These are phyloP conservation scores for Chamaecyparis obtusa DNA, from an alignment of 75 land plant species.

Conservation along the genomic window DNA sequence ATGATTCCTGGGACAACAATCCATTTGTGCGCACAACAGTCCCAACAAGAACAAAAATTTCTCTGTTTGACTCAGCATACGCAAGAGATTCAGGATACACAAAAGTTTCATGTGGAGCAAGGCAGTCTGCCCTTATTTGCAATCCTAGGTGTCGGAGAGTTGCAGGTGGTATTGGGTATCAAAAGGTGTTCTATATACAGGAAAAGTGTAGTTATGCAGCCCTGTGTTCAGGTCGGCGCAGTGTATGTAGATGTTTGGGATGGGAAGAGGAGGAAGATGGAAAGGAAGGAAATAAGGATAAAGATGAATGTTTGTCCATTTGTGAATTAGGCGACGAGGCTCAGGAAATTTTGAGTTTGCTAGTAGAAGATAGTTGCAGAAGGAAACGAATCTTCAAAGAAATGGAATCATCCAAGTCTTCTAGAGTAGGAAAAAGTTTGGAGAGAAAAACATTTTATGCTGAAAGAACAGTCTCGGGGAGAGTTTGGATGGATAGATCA, in stretches of 20 bases:
- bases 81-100: not conserved
- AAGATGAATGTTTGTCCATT: not conserved
- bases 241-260: conserved; percentile 10
- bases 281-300: not conserved
- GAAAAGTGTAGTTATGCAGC: not conserved
- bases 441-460: not conserved
- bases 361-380: conserved; percentile 24
- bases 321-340: not conserved
- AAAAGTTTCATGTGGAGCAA: conserved; percentile 33
- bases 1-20: not conserved
- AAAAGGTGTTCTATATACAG: not conserved
- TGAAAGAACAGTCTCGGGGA: not conserved
- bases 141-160: conserved; percentile 5
- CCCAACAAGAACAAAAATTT: not conserved
- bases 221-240: not conserved
- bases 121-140: conserved; percentile 42
- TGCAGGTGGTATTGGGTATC: not conserved
- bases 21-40: not conserved
- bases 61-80: too few species aligned
- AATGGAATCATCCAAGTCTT: not conserved
- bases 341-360: conserved; percentile 37
- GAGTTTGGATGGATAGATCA: conserved; percentile 1
- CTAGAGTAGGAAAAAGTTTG: not conserved
- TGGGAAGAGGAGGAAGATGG: conserved; percentile 5
- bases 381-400: not conserved